Conservation (phyloP, 352 stramenopile genomes). For the Phytopythium delawarense region DNA sequence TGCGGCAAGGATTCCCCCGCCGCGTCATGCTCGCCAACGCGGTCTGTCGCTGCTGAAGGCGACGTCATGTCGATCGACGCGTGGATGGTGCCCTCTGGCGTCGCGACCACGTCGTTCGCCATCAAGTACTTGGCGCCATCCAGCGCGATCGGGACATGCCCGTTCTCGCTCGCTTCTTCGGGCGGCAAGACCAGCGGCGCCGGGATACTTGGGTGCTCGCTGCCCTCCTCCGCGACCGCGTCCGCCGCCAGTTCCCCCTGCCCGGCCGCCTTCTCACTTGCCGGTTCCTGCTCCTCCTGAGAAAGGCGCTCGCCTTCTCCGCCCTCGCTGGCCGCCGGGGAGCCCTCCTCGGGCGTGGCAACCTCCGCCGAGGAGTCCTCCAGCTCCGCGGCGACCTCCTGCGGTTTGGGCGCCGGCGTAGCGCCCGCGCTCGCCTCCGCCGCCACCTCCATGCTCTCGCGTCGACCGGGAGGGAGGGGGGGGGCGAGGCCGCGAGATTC, state of each 20-base stretch:
- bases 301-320: not conserved
- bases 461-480: not conserved
- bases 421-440: not conserved
- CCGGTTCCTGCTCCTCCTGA: not conserved
- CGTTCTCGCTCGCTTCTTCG: not conserved
- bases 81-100: constrained; percentile 18
- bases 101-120: constrained; percentile 15
- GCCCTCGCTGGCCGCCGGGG: constrained; percentile 2
- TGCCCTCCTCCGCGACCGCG: not conserved
- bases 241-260: not conserved
- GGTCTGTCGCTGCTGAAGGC: constrained; percentile 4
- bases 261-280: not conserved
- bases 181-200: constrained; percentile 4
- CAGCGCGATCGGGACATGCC: not conserved
- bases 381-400: not conserved
- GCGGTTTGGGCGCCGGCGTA: not conserved
- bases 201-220: not conserved
- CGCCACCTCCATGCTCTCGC: constrained; percentile 1
- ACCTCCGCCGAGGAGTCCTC: not conserved
- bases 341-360: constrained; percentile 1
- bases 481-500: not conserved
- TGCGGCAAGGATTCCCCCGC: not conserved
- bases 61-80: constrained; percentile 22
- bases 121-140: constrained; percentile 13
- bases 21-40: not conserved